Evolutionary conservation across 768 basidiomycete species (phyloP).

Genomic region (Tricholoma bakamatsutake): DNA sequence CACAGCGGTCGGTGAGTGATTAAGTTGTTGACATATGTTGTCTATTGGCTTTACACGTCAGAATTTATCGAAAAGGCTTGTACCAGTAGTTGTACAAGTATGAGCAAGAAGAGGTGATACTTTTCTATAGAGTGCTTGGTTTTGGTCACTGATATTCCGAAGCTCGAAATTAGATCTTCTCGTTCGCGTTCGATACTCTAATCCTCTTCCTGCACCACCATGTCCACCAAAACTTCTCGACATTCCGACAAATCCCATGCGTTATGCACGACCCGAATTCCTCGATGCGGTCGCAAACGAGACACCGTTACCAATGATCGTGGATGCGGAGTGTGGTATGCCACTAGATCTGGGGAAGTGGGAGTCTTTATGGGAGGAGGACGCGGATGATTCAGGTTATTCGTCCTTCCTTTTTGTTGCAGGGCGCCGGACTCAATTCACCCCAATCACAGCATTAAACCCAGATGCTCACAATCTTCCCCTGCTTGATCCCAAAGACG

Average conservation of each 20-base stretch:
- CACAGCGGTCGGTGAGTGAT: too few species aligned
- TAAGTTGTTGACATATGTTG: background rate
- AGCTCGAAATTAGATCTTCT: conserved; percentile 80
- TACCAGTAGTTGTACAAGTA: background rate
- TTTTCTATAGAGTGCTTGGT: background rate
- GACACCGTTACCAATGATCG: conserved; percentile 87
- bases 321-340: conserved; percentile 97
- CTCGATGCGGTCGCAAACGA: conserved; percentile 76
- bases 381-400: conserved; percentile 60
- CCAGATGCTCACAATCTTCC: conserved; percentile 58
- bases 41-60: background rate
- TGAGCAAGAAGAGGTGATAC: conserved; percentile 22
- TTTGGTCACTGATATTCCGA: conserved; percentile 8
- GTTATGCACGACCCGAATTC: conserved; percentile 85
- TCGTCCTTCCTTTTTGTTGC: background rate
- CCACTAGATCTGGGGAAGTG: conserved; percentile 83
- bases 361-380: conserved; percentile 81
- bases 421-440: background rate
- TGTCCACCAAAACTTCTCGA: conserved; percentile 94
- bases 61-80: background rate
- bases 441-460: conserved; percentile 38
- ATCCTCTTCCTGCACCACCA: conserved; percentile 93
- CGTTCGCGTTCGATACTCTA: conserved; percentile 88
- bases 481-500: conserved; percentile 67
- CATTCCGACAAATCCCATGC: conserved; percentile 83